Conservation (phyloP, 2,329 filamentous ascomycete species). For the Stylonectria norvegica region DNA sequence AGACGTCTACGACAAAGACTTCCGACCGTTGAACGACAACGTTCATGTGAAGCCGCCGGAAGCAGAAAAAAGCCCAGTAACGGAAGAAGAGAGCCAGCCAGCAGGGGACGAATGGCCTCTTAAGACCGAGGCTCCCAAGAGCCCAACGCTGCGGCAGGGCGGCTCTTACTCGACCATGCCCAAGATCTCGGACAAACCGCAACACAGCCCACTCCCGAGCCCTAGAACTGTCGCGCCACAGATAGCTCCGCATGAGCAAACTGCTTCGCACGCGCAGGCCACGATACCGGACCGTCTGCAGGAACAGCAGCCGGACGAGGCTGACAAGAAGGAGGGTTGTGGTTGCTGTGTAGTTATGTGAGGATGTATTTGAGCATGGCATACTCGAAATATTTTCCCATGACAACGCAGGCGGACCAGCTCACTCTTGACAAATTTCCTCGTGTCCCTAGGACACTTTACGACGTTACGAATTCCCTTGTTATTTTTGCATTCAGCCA, state of each 20-base stretch:
- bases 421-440: constrained; percentile 4
- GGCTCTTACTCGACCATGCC: constrained; percentile 63
- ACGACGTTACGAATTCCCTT: constrained; percentile 34
- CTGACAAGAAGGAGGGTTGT: constrained; percentile 43
- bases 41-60: constrained; percentile 47
- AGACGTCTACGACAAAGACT: constrained; percentile 80
- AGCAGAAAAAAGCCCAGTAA: constrained; percentile 23
- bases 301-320: constrained; percentile 26
- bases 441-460: constrained; percentile 19
- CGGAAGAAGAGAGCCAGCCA: constrained; percentile 11
- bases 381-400: neutral
- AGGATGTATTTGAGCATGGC: constrained; percentile 6
- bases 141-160: constrained; percentile 42
- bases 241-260: constrained; percentile 20
- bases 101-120: constrained; percentile 58
- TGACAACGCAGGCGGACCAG: neutral
- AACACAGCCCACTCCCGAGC: constrained; percentile 38
- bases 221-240: constrained; percentile 42
- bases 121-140: constrained; percentile 44
- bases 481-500: constrained; percentile 26
- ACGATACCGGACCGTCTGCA: constrained; percentile 14
- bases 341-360: constrained; percentile 53
- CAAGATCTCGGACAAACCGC: constrained; percentile 45
- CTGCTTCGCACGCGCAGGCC: constrained; percentile 13
- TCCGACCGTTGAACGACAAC: constrained; percentile 75